Evolutionary conservation across 257 asterid genomes (phyloP).

Genomic region (Solanum piurae): DNA sequence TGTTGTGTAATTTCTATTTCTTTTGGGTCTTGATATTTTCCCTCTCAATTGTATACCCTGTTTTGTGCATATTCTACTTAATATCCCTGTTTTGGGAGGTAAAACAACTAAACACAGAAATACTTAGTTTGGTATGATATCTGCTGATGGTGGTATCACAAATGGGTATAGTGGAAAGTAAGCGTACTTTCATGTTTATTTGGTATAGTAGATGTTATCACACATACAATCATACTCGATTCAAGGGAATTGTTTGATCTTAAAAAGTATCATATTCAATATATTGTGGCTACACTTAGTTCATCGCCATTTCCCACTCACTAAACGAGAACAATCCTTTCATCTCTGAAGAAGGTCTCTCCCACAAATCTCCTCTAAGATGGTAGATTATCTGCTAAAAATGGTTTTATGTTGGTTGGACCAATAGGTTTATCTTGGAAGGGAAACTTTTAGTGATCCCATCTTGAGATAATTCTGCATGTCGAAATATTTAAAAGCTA

Average conservation of each 20-base stretch:
- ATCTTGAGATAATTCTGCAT: neutral
- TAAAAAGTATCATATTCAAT: neutral
- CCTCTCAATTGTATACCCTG: neutral
- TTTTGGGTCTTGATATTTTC: neutral
- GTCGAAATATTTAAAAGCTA: neutral
- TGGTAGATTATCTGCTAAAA: neutral
- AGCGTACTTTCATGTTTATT: neutral
- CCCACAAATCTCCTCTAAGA: neutral
- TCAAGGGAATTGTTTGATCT: neutral
- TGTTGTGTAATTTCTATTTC: neutral
- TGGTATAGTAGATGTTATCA: neutral
- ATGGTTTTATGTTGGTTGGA: neutral
- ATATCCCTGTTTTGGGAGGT: neutral
- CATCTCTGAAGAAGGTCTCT: neutral
- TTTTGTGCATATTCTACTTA: neutral
- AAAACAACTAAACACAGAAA: neutral
- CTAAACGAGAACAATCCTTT: neutral
- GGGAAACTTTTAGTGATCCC: neutral
- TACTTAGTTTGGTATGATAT: neutral
- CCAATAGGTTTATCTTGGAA: neutral
- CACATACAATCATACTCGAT: neutral
- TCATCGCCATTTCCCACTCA: neutral
- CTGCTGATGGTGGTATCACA: neutral
- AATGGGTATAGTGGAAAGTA: neutral
- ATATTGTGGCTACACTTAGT: neutral